Conservation (phyloP, 805 yeast genomes). For the Suhomyces sp. region DNA sequence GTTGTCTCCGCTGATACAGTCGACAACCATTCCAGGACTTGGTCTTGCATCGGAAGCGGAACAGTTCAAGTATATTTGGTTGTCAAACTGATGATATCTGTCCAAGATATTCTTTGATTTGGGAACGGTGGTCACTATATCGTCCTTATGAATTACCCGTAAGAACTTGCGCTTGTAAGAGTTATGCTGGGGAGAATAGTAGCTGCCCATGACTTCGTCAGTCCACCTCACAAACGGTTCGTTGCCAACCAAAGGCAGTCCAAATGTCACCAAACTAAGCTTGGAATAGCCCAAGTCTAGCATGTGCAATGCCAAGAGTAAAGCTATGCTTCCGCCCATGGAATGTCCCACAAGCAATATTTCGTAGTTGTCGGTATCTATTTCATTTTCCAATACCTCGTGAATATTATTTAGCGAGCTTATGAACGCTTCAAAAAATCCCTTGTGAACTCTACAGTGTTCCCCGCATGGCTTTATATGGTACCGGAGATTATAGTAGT, state of each 20-base stretch:
- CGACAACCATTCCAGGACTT: conserved; percentile 25
- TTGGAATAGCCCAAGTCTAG: conserved; percentile 32
- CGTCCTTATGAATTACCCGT: conserved; percentile 27
- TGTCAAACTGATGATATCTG: conserved; percentile 31
- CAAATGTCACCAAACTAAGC: conserved; percentile 38
- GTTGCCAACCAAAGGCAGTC: conserved; percentile 45
- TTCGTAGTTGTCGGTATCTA: conserved; percentile 12
- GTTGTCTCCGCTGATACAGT: conserved; percentile 29
- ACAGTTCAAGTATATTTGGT: conserved; percentile 30
- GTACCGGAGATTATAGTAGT: conserved; percentile 21
- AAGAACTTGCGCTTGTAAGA: conserved; percentile 15
- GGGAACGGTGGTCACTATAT: conserved; percentile 31
- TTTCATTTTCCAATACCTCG: conserved; percentile 15
- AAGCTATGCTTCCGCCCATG: conserved; percentile 42
- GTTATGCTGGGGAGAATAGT: conserved; percentile 15
- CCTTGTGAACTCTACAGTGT: conserved; percentile 39
- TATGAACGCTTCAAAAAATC: conserved; percentile 24
- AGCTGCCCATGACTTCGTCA: conserved; percentile 32
- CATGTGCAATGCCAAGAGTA: conserved; percentile 35
- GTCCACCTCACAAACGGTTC: conserved; percentile 34
- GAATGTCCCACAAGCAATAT: conserved; percentile 26
- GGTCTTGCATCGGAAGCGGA: conserved; percentile 26
- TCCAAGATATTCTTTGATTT: conserved; percentile 12
- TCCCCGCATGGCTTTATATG: conserved; percentile 26
- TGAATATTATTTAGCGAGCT: conserved; percentile 27